These are phyloP conservation scores for Ormosia semicastrata DNA, from an alignment of 306 rosid species.

Conservation along the genomic window DNA sequence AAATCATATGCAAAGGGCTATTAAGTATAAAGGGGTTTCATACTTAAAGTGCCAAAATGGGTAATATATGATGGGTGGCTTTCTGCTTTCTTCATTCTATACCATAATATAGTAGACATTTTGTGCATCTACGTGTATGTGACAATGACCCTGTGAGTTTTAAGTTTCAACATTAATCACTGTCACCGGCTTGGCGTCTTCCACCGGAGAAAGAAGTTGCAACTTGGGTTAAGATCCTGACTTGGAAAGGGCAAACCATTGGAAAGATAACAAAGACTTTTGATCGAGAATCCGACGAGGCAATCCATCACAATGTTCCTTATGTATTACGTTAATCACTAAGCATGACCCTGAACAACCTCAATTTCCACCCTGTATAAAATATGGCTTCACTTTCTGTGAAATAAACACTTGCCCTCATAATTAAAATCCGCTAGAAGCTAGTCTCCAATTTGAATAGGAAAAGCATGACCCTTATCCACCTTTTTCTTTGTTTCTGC, in stretches of 20 bases:
- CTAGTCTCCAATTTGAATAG: neutral
- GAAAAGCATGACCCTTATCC: neutral
- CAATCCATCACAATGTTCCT: neutral
- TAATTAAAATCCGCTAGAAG: neutral
- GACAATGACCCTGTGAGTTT: neutral
- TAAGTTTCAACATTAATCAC: neutral
- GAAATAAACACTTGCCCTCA: neutral
- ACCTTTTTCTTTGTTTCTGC: neutral
- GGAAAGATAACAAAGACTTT: neutral
- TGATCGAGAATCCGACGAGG: neutral
- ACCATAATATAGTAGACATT: neutral
- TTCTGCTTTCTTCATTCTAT: neutral
- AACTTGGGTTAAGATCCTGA: conserved; percentile 15
- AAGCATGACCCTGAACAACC: neutral
- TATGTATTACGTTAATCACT: neutral
- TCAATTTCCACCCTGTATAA: neutral
- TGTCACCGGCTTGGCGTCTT: neutral
- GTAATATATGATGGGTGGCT: neutral
- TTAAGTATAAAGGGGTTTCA: too few relatives aligned
- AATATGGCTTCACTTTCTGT: neutral
- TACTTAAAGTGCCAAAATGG: too few relatives aligned
- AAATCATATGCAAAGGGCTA: too few relatives aligned
- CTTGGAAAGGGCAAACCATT: neutral
- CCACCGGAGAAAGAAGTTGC: neutral
- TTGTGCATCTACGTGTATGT: neutral